Percentiles rank a stretch among this genome's conserved stretches.
These are phyloP conservation scores for Ophiostoma sp. DNA, from an alignment of 2,329 filamentous ascomycete genomes.

Conservation along the genomic window DNA sequence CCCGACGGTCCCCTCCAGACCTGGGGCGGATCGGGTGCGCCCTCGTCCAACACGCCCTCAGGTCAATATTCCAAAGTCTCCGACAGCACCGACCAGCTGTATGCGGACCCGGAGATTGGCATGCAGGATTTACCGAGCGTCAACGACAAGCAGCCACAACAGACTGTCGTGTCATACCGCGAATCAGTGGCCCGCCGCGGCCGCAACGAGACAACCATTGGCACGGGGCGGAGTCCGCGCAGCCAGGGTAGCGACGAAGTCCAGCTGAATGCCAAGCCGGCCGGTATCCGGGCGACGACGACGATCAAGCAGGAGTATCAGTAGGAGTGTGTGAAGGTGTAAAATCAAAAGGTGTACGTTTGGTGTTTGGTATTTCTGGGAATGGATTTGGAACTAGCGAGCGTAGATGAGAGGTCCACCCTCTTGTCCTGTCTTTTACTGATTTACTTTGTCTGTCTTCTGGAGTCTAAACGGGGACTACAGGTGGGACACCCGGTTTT, in stretches of 20 bases:
- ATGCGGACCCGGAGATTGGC: neutral
- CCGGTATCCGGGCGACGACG: neutral
- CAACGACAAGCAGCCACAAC: neutral
- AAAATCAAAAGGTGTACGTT: neutral
- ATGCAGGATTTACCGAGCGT: neutral
- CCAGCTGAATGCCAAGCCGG: neutral
- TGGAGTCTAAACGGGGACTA: neutral
- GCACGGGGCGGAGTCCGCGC: neutral
- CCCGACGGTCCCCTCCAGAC: conserved; percentile 3
- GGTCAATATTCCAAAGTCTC: neutral
- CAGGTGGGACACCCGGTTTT: neutral
- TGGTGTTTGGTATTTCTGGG: neutral
- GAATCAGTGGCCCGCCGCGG: conserved; percentile 20
- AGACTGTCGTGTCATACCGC: conserved; percentile 30
- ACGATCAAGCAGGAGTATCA: conserved; percentile 5
- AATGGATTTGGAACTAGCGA: neutral
- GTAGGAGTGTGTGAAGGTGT: neutral
- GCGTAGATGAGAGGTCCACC: neutral
- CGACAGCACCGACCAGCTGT: conserved; percentile 7
- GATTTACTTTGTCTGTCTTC: neutral
- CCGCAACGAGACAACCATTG: conserved; percentile 20
- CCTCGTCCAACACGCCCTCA: neutral
- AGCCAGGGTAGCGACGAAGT: neutral
- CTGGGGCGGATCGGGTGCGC: neutral
- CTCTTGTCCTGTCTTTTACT: neutral